phyloP scores from a whole-genome alignment of 306 rosid species.

The Acacia acuminata region DNA sequence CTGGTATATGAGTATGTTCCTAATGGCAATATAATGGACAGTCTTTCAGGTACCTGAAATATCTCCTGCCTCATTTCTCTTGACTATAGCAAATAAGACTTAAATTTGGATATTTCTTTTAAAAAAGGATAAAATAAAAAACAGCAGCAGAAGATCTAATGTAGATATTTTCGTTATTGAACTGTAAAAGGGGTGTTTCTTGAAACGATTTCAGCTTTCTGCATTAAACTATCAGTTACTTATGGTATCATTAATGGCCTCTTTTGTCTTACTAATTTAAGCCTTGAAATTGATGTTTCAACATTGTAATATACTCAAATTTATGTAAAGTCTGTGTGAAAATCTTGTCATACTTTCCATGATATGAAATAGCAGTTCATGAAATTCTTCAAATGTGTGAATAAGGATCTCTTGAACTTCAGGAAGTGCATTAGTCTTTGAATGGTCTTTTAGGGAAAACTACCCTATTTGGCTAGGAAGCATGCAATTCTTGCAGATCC shows the following conservation, averaged over 20 bases:
- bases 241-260: neutral
- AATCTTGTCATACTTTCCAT: neutral
- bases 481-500: neutral
- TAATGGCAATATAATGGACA: conserved; percentile 65
- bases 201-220: neutral
- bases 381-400: neutral
- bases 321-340: neutral
- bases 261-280: neutral
- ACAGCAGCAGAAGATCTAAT: neutral
- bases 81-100: neutral
- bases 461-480: neutral
- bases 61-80: neutral
- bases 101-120: neutral
- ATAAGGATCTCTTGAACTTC: neutral
- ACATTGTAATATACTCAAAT: neutral
- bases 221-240: neutral
- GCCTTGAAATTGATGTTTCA: neutral
- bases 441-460: neutral
- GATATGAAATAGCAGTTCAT: neutral
- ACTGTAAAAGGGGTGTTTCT: neutral
- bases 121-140: neutral
- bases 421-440: neutral
- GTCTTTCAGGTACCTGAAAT: conserved; percentile 53
- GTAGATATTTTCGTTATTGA: neutral
- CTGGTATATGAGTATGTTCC: conserved; percentile 67